phyloP scores from a whole-genome alignment of 2,329 filamentous ascomycete genomes.

The Dactylellina drechsleri region DNA sequence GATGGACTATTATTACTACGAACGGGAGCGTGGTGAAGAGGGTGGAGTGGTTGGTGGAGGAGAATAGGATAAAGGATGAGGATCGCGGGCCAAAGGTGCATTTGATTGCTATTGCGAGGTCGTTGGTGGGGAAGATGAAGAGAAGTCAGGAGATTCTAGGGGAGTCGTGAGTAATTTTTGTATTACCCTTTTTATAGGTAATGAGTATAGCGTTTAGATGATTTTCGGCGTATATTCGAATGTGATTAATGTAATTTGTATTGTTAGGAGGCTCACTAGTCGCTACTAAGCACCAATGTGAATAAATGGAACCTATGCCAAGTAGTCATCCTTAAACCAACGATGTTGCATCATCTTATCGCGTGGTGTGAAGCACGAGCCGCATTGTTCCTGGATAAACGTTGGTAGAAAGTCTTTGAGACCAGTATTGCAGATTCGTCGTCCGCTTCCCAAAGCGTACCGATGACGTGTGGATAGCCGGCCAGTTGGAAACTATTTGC shows the following conservation, averaged over 20 bases:
- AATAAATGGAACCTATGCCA: slow-evolving; percentile 57
- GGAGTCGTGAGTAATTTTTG: background rate
- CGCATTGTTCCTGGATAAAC: slow-evolving; percentile 47
- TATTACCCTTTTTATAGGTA: too few relatives aligned
- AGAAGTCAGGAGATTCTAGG: slow-evolving; percentile 55
- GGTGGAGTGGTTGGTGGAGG: slow-evolving; percentile 71
- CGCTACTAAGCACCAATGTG: slow-evolving; percentile 56
- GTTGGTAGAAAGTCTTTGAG: slow-evolving; percentile 57
- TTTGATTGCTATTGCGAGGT: slow-evolving; percentile 73
- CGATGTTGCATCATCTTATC: slow-evolving; percentile 34
- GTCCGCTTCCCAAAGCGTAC: slow-evolving; percentile 59
- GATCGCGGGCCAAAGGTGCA: slow-evolving; percentile 72
- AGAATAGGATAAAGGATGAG: slow-evolving; percentile 64
- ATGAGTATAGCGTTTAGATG: too few relatives aligned
- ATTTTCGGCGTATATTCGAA: too few relatives aligned
- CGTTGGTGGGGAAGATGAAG: slow-evolving; percentile 74
- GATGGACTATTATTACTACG: slow-evolving; percentile 75
- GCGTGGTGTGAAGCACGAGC: slow-evolving; percentile 42
- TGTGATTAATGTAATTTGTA: too few relatives aligned
- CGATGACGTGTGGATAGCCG: slow-evolving; percentile 61
- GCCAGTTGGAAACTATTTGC: slow-evolving; percentile 61
- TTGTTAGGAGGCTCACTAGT: too few relatives aligned
- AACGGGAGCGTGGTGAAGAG: slow-evolving; percentile 75
- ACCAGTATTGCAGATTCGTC: slow-evolving; percentile 58
- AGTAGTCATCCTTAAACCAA: slow-evolving; percentile 22